Conservation (phyloP, 352 stramenopile genomes). For the Globisporangium radiosum region DNA sequence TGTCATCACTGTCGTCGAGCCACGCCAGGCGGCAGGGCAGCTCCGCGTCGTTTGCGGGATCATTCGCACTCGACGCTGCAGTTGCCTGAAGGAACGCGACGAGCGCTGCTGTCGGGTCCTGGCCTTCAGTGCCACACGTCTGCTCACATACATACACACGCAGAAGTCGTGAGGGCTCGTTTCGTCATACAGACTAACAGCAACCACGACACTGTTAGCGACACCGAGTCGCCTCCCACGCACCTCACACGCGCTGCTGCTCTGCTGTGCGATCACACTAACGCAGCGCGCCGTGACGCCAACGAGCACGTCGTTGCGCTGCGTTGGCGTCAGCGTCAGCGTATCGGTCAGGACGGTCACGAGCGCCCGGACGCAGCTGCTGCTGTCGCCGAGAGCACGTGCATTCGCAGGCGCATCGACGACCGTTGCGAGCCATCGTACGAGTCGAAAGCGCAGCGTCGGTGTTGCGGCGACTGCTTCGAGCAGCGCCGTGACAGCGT, state of each 20-base stretch:
- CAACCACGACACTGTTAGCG: neutral
- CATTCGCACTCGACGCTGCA: too few species aligned
- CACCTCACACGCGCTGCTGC: constrained; percentile 34
- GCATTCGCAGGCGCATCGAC: constrained; percentile 38
- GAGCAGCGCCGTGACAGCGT: constrained; percentile 28
- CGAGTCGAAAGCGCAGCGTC: constrained; percentile 29
- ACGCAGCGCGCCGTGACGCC: constrained; percentile 45
- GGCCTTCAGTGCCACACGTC: constrained; percentile 21
- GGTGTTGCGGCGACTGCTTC: constrained; percentile 16
- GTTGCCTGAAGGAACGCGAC: constrained; percentile 25
- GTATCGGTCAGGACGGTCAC: constrained; percentile 32
- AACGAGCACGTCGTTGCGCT: constrained; percentile 21
- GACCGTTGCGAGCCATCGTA: constrained; percentile 44
- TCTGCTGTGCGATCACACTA: constrained; percentile 27
- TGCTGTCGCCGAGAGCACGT: constrained; percentile 27
- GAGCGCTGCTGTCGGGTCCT: constrained; percentile 25
- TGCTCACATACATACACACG: constrained; percentile 9
- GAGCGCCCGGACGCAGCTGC: constrained; percentile 12
- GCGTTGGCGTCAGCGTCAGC: neutral
- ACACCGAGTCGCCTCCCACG: neutral
- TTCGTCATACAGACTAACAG: neutral
- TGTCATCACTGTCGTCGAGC: constrained; percentile 37
- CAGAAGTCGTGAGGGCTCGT: neutral
- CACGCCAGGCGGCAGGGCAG: constrained; percentile 26
- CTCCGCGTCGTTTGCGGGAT: neutral